Base-by-base conservation (phyloP, 2,329 filamentous ascomycete species). In the Nannizziopsis barbatae region DNA sequence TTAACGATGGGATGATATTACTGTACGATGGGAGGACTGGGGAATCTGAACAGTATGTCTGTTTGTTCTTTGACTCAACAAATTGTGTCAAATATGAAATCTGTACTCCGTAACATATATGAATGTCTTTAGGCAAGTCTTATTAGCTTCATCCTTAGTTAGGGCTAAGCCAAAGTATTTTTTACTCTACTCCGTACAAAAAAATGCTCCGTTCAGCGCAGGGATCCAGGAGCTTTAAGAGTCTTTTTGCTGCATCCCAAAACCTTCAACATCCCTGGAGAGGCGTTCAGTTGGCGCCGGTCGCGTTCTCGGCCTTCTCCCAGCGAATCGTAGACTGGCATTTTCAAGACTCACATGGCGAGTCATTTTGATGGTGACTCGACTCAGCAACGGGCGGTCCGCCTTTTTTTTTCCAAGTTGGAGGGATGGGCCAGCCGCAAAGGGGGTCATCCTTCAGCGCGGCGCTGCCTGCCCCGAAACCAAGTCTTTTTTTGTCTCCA, bases 111-210 rank as follows among this genome's bases (percentile, higher is more conserved):
- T n/a, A n/a, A n/a, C n/a, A n/a, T 39, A 46, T 45, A 45, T 17
- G 44, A 40, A 46, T 27, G 20, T 46, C 35, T 39, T 40, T 36
- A 46, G 44, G 36, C 32, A 39, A 22, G 35, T 48, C 18, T 41
- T 27, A 14, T 36, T 36, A 6, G 17, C 20, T 35, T 18, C n/a
- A 4, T 35, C 42, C 37, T 36, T 33, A 40, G 37, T 33, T 42
- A 17, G 12, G n/a, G 43, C 15, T 36, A 42, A 15, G 42, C 5
- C 38, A 12, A 36, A 52, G 43, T 14, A 53, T 53, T 49, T 45
- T 18, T 11, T n/a, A 27, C 22, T 14, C 33, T 33, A 33, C 12
- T 33, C 12, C 31, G 32, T 27, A 32, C 35, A 32, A 15, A 38
- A 14, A 45, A 43, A 40, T 31, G 15, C 44, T 40, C n/a, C 8